phyloP scores from a whole-genome alignment of 225 moss, liverwort and hornwort genomes.

The Asterella californica region DNA sequence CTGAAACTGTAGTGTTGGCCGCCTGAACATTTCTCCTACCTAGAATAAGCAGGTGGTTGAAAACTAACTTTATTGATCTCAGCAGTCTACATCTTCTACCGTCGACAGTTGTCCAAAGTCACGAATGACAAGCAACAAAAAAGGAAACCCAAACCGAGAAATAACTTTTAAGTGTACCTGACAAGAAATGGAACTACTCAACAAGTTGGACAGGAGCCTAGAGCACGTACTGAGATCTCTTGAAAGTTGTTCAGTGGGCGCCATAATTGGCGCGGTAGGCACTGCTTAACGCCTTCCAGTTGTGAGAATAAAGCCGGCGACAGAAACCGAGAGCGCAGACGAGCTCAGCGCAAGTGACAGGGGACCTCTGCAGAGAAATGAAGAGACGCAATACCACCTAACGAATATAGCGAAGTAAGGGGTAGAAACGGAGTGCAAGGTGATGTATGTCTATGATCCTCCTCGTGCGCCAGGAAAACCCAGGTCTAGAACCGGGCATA shows the following conservation, averaged over 20 bases:
- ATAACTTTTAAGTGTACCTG: not conserved
- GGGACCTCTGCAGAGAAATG: not conserved
- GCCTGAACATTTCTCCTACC: not conserved
- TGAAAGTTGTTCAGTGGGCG: slow-evolving; percentile 85
- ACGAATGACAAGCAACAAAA: not conserved
- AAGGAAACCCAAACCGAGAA: not conserved
- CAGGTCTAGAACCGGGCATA: too few species aligned
- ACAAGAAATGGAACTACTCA: not conserved
- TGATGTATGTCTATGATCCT: too few species aligned
- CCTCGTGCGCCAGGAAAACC: too few species aligned
- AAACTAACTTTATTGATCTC: not conserved
- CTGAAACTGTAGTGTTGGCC: not conserved
- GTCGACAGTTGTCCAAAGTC: not conserved
- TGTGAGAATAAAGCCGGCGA: slow-evolving; percentile 72
- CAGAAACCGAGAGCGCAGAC: slow-evolving; percentile 41
- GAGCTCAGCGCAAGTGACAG: not conserved
- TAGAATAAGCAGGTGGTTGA: not conserved
- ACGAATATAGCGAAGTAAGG: not conserved
- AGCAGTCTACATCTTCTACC: not conserved
- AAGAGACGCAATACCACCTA: not conserved
- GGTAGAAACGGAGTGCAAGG: too few species aligned
- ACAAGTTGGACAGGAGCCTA: not conserved
- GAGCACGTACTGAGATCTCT: slow-evolving; percentile 33
- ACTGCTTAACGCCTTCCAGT: slow-evolving; percentile 94
- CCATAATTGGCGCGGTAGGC: slow-evolving; percentile 96